Base-by-base conservation (phyloP, 2,329 filamentous ascomycete genomes). In the Colletotrichum zoysiae region DNA sequence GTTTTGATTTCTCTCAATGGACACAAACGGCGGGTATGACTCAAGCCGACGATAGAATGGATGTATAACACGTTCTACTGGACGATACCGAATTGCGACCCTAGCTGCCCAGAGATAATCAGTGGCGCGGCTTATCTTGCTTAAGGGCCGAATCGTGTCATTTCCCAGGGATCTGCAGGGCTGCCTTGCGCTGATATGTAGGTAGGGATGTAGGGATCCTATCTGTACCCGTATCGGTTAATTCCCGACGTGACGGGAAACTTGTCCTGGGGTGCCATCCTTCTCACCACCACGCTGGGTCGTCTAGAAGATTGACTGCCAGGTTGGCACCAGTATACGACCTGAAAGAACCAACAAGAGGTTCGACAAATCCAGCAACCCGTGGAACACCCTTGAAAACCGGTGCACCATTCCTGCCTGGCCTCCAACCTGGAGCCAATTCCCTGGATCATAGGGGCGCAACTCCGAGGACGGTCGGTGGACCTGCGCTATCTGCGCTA, bases 1-100 rank as follows among this genome's bases (percentile, higher is more conserved):
- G 78, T 35, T 78, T 78, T 53, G 78, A 81, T 55, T 75, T 82
- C 30, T 74, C 77, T 53, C 79, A 80, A 64, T 77, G 78, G 76
- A 76, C 70, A 26, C 70, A 72, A 40, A 48, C 70, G 12, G 65
- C 70, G 11, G 70, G 46, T 23, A 72, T 70, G 70, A 56, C 70
- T 61, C 70, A 72, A 33, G 59, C 55, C 20, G 70, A 72, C 42
- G 70, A 72, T 30, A 72, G 70, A 18, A 65, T 72, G 70, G 70
- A 72, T 35, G 59, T 72, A 12, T 72, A 42, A 65, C 30, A 18
- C 9, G 9, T 62, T 40, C 53, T 42, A 53, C 46, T 53, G 16
- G 30, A 53, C 35, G 26, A 18, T 30, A 12, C 16, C 5, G 20
- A 40, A 38, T 11, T 26, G 5, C n/a, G 16, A 9, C 26, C 16